phyloP scores from a whole-genome alignment of 2,329 filamentous ascomycete genomes.

The Fusarium lateritium region DNA sequence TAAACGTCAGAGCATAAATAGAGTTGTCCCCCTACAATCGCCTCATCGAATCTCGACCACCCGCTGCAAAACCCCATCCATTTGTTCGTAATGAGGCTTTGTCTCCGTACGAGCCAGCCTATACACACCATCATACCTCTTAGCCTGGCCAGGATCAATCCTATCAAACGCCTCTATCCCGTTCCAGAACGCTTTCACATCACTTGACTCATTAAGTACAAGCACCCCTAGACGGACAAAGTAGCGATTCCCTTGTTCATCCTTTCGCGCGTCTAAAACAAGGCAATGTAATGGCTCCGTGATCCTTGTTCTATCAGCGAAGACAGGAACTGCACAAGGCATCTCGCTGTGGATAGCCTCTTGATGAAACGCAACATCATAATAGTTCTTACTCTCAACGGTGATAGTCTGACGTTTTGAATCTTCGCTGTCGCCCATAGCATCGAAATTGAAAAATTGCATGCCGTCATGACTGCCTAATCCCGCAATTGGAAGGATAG shows the following conservation, averaged over 20 bases:
- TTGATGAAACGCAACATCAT: conserved; percentile 19
- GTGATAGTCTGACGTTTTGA: neutral
- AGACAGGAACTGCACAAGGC: conserved; percentile 14
- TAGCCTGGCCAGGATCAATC: neutral
- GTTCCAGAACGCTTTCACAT: conserved; percentile 8
- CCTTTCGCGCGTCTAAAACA: neutral
- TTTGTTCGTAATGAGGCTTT: neutral
- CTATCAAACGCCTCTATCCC: conserved; percentile 3
- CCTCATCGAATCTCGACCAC: conserved; percentile 3
- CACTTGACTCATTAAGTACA: neutral
- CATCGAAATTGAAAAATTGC: neutral
- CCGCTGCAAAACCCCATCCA: conserved; percentile 11
- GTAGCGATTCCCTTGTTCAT: neutral
- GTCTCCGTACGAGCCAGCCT: neutral
- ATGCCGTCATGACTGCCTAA: neutral
- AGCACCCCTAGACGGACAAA: conserved; percentile 12
- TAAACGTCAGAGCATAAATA: neutral
- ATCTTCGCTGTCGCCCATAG: neutral
- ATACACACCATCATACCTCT: neutral
- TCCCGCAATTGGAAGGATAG: conserved; percentile 1
- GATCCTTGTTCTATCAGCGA: conserved; percentile 10
- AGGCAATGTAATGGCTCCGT: conserved; percentile 8
- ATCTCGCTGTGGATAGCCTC: conserved; percentile 9
- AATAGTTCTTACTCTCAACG: conserved; percentile 15
- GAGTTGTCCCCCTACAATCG: neutral